Percentiles rank a stretch among this genome's conserved stretches.
phyloP scores from a whole-genome alignment of 495 filamentous ascomycete species.

The Oidiodendron maius region DNA sequence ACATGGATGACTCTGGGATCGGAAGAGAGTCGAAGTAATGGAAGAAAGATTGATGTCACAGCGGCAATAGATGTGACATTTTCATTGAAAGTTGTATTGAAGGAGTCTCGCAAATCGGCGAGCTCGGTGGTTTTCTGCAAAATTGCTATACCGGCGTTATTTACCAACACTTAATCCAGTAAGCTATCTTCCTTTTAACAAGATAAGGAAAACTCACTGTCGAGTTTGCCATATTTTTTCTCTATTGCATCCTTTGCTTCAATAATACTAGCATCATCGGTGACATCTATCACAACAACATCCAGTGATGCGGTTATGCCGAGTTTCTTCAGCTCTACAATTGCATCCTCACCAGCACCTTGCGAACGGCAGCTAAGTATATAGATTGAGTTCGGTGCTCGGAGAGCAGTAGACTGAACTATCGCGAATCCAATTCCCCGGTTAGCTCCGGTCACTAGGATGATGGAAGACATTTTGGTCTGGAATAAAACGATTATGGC shows the following conservation, averaged over 20 bases:
- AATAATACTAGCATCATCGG: constrained; percentile 22
- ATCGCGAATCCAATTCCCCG: constrained; percentile 31
- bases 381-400: constrained; percentile 21
- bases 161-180: constrained; percentile 26
- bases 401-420: constrained; percentile 23
- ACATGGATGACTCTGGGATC: constrained; percentile 24
- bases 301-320: constrained; percentile 22
- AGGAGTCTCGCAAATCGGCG: constrained; percentile 13
- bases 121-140: constrained; percentile 10
- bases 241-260: constrained; percentile 37
- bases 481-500: no score
- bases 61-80: constrained; percentile 26
- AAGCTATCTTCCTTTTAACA: not conserved
- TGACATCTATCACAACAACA: constrained; percentile 27
- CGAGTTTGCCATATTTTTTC: constrained; percentile 40
- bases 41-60: constrained; percentile 24
- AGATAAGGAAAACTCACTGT: constrained; percentile 17
- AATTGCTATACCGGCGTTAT: constrained; percentile 28
- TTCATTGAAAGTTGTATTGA: constrained; percentile 22
- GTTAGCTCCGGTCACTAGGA: constrained; percentile 34
- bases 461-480: constrained; percentile 4
- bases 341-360: constrained; percentile 16
- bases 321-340: constrained; percentile 13
- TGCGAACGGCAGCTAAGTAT: constrained; percentile 26
- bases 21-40: constrained; percentile 20